A percentile compares a stretch with the other conserved stretches of the same genome.
Conservation (phyloP, 805 yeast genomes). For the Zygosaccharomyces bailii region DNA sequence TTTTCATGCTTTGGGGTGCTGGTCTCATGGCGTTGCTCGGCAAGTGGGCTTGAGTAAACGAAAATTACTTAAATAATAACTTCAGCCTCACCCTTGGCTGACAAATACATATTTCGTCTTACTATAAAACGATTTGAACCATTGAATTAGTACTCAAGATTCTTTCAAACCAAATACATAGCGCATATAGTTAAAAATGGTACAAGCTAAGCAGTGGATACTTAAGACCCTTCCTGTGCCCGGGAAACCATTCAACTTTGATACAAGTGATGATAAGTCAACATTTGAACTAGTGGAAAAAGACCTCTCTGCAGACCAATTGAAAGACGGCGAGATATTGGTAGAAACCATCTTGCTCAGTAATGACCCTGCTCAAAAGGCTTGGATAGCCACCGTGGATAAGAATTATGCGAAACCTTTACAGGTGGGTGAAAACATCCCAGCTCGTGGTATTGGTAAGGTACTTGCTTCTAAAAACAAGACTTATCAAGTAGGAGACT, state of each 20-base stretch:
- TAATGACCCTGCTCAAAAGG: constrained; percentile 61
- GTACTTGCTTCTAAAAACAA: constrained; percentile 46
- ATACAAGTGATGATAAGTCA: constrained; percentile 25
- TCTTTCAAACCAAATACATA: no score
- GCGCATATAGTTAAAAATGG: no score
- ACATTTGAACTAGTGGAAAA: constrained; percentile 31
- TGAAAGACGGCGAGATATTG: constrained; percentile 42
- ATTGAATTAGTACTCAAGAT: not conserved
- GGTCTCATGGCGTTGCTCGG: constrained; percentile 73
- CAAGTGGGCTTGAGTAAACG: constrained; percentile 68
- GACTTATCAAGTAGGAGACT: constrained; percentile 44
- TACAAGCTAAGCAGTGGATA: constrained; percentile 34
- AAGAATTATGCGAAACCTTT: constrained; percentile 32
- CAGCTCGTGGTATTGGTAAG: constrained; percentile 50
- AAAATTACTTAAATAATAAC: no score
- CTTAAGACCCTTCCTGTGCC: constrained; percentile 30
- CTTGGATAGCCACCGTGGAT: constrained; percentile 44
- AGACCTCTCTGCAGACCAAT: constrained; percentile 22
- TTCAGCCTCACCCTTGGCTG: no score
- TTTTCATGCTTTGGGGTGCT: constrained; percentile 51
- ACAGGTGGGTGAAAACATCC: constrained; percentile 43
- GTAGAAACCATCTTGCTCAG: constrained; percentile 48
- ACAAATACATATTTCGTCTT: constrained; percentile 1
- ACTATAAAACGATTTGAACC: not conserved
- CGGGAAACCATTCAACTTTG: constrained; percentile 27